These are phyloP conservation scores for Chaetomiaceae sp. DNA, from an alignment of 2,329 filamentous ascomycete species.

Conservation along the genomic window DNA sequence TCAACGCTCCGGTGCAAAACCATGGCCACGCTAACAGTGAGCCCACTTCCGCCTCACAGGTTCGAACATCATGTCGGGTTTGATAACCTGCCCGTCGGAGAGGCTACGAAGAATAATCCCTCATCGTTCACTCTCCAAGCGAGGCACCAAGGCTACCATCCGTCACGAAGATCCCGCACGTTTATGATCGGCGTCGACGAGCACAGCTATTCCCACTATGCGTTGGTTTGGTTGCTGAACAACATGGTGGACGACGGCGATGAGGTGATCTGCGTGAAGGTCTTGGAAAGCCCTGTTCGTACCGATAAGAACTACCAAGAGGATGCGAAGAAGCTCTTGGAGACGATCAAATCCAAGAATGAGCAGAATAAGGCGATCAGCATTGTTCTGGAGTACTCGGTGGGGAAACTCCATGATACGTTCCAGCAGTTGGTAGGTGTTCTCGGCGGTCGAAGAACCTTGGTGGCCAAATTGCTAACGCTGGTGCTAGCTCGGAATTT, in stretches of 20 bases:
- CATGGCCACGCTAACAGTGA: slow-evolving; percentile 44
- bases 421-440: slow-evolving; percentile 79
- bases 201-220: slow-evolving; percentile 87
- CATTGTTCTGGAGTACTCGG: slow-evolving; percentile 78
- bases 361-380: slow-evolving; percentile 75
- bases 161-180: slow-evolving; percentile 73
- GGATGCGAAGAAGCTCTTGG: slow-evolving; percentile 70
- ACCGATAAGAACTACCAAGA: slow-evolving; percentile 67
- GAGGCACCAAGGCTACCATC: slow-evolving; percentile 81
- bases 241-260: slow-evolving; percentile 91
- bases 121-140: slow-evolving; percentile 76
- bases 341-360: slow-evolving; percentile 75
- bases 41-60: slow-evolving; percentile 39
- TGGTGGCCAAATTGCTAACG: slow-evolving; percentile 7
- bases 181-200: slow-evolving; percentile 90
- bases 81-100: slow-evolving; percentile 55
- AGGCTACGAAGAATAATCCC: slow-evolving; percentile 55
- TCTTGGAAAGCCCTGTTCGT: slow-evolving; percentile 77
- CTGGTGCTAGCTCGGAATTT: slow-evolving; percentile 69
- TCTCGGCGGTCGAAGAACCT: too few relatives aligned
- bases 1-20: slow-evolving; percentile 9
- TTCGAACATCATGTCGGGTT: slow-evolving; percentile 58
- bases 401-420: slow-evolving; percentile 84
- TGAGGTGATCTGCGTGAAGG: slow-evolving; percentile 84
- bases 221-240: slow-evolving; percentile 86